Percentiles rank a stretch among this genome's conserved stretches.
phyloP scores from a whole-genome alignment of 1,284 basidiomycete species.

The Naganishia sp. region DNA sequence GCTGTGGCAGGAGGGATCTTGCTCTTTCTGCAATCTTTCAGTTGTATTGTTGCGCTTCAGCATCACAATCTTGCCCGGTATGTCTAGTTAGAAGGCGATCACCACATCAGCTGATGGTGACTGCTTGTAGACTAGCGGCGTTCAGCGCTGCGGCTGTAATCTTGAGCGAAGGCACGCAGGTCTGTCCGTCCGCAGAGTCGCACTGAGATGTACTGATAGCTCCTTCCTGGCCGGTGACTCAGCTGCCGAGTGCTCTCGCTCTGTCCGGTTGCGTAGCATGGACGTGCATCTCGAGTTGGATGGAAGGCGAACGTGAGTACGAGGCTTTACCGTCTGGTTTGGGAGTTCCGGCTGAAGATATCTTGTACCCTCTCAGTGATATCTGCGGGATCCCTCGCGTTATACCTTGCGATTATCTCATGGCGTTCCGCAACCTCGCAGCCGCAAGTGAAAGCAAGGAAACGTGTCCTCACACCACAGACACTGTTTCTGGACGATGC shows the following conservation, averaged over 20 bases:
- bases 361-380: neutral
- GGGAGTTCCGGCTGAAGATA: neutral
- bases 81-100: neutral
- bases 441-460: constrained; percentile 7
- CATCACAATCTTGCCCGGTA: constrained; percentile 21
- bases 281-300: constrained; percentile 11
- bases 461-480: constrained; percentile 7
- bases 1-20: constrained; percentile 2
- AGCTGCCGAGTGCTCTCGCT: constrained; percentile 12
- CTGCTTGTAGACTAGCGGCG: constrained; percentile 5
- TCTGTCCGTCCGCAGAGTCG: neutral
- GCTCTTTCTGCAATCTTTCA: constrained; percentile 19
- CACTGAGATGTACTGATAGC: too few species aligned
- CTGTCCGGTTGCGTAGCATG: constrained; percentile 8
- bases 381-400: constrained; percentile 5
- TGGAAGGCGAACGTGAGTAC: constrained; percentile 14
- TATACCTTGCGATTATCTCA: constrained; percentile 11
- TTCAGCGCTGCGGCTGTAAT: constrained; percentile 22
- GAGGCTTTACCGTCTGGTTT: neutral
- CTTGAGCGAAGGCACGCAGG: constrained; percentile 14
- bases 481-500: constrained; percentile 19
- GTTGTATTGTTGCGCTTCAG: constrained; percentile 20
- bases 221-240: too few species aligned
- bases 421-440: constrained; percentile 27
- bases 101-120: neutral